Base-by-base conservation (phyloP, 192 early-diverging fungal genomes). In the Podila verticillata region DNA sequence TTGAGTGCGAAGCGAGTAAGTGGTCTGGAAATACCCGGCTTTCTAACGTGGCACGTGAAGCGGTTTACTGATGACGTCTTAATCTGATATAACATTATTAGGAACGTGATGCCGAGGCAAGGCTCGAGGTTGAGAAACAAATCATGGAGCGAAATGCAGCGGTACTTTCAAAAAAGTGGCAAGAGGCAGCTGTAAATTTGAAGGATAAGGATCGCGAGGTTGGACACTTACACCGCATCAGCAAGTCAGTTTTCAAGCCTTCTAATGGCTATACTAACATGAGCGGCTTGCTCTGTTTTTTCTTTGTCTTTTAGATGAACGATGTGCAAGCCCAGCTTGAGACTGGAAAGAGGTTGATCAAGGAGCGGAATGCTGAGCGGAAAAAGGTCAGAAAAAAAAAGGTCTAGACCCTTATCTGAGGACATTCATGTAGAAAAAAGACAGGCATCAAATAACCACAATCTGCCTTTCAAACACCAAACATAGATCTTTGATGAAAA, bases 151-250 rank as follows among this genome's bases (percentile, higher is more conserved):
- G 59, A 39, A 64, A 71, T 48, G 69, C 68, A 5, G 22, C 57
- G 17, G 30, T 71, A 15, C 20, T 79, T 20, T 66, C 69, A 19
- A 70, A 34, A 47, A 79, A 79, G 26, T 71, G 65, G 64, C 65
- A 62, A 49, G 75, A 79, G 9, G 57, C 64, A 6, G 29, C 64
- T n/a, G 13, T 51, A n/a, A 44, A 22, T 19, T 28, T 66, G 5
- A 54, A 51, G 64, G 75, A 79, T 57, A 79, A 66, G 29, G 68
- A 79, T 54, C 68, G 64, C 39, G 75, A 79, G 69, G 75, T 70
- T 71, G 19, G 35, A 20, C 19, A 9, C 12, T 5, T 32, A n/a
- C 31, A 24, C 35, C 29, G n/a, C 65, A 57, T 31, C 39, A 44
- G 39, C 39, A 15, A 44, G 39, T 44, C 39, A 44, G 39, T 44